These are phyloP conservation scores for Camillea tinctor DNA, from an alignment of 2,329 filamentous ascomycete species.

Conservation along the genomic window DNA sequence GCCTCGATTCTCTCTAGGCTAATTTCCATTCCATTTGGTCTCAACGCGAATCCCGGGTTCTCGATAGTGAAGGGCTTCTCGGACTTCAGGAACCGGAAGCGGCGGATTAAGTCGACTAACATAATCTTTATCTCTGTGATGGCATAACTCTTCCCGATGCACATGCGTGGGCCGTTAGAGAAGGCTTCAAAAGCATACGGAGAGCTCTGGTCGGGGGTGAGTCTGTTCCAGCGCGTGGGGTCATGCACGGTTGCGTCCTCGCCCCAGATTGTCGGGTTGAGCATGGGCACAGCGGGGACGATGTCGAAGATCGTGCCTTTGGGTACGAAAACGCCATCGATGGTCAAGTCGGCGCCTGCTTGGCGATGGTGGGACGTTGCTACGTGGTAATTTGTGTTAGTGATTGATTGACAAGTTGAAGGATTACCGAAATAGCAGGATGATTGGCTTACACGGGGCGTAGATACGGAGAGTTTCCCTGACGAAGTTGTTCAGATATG, in stretches of 20 bases:
- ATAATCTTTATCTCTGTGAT: slow-evolving; percentile 20
- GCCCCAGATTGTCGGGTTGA: slow-evolving; percentile 39
- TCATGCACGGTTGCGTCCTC: slow-evolving; percentile 35
- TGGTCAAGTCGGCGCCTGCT: slow-evolving; percentile 30
- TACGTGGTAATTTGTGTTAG: slow-evolving; percentile 11
- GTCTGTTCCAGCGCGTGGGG: slow-evolving; percentile 37
- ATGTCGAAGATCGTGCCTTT: slow-evolving; percentile 37
- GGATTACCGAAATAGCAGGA: background rate
- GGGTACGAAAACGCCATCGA: slow-evolving; percentile 36
- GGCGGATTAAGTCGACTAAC: slow-evolving; percentile 13
- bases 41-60: slow-evolving; percentile 14
- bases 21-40: slow-evolving; percentile 11
- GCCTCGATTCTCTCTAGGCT: slow-evolving; percentile 7
- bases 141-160: slow-evolving; percentile 19
- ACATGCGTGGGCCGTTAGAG: slow-evolving; percentile 20
- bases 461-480: slow-evolving; percentile 38
- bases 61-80: slow-evolving; percentile 14
- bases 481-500: slow-evolving; percentile 38
- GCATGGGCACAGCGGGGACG: slow-evolving; percentile 36
- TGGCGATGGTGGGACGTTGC: slow-evolving; percentile 32
- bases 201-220: slow-evolving; percentile 23
- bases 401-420: background rate
- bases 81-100: slow-evolving; percentile 10
- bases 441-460: slow-evolving; percentile 25
- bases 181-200: slow-evolving; percentile 33